Evolutionary conservation across 495 filamentous ascomycete species (phyloP), one percentile per base, ranked within the genome.

Genomic region (Podospora pseudocomata): DNA sequence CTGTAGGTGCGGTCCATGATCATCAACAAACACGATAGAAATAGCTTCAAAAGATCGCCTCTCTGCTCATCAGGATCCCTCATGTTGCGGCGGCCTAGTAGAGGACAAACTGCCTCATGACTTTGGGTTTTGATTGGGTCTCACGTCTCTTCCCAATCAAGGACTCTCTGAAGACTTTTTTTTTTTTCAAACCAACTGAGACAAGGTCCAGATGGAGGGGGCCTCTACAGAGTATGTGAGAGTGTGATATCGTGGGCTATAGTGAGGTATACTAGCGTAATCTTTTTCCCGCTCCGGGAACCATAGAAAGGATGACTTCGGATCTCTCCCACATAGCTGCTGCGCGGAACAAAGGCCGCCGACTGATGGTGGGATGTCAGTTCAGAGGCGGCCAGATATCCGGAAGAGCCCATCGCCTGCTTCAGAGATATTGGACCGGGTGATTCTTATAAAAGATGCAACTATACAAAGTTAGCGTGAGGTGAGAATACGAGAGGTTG

Each of bases 21-120:
- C 59, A 44, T 62, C 30, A 57, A 49, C 56, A 71, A 71, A 71
- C 69, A 70, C 64, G 44, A 53, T 27, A 57, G 62, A 71, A 71
- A 66, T 67, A 69, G 62, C 72, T 26, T 73, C 65, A 64, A 32
- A 19, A 30, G 23, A 26, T 23, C 20, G 18, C 11, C 18, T 49
- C 34, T 49, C 19, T 54, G 26, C n/a, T 49, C 9, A 49, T 49
- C 39, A 11, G 39, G 39, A 49, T 49, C 39, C 39, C 15, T 49
- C 39, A 49, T 5, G 39, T 49, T 49, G 39, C 9, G 13, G 39
- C 5, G 18, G 39, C 39, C 39, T 49, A 49, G 9, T 11, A 13
- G 9, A 49, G 9, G 7, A 18, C 30, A 49, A 9, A 11, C 39
- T 49, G 39, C 39, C 39, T 49, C 6, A 49, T 61, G 15, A n/a